Evolutionary conservation across 192 early-diverging fungal species (phyloP).

Genomic region (Funneliformis mosseae): DNA sequence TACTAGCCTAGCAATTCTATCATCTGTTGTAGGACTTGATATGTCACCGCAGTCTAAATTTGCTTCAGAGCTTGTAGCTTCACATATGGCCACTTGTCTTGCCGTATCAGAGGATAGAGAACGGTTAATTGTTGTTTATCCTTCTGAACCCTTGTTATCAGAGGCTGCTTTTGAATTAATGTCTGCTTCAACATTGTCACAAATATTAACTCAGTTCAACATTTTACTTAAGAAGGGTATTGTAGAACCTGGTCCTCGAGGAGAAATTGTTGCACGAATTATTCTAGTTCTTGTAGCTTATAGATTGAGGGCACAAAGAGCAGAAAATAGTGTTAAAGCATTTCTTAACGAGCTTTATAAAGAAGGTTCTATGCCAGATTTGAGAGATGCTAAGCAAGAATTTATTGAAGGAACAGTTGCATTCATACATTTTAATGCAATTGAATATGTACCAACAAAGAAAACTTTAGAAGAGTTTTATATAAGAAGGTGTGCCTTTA

Average conservation of each 20-base stretch:
- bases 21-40: too few species aligned
- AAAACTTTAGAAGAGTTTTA: neutral
- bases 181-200: neutral
- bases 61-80: neutral
- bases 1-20: neutral
- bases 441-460: neutral
- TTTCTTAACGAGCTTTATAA: neutral
- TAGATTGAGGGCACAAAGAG: neutral
- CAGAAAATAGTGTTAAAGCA: neutral
- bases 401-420: slow-evolving; percentile 1
- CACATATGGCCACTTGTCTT: too few species aligned
- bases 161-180: neutral
- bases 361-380: neutral
- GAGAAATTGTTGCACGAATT: slow-evolving; percentile 8
- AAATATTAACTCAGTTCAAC: neutral
- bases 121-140: neutral
- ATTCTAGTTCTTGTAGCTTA: neutral
- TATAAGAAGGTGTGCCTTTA: neutral
- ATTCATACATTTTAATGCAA: slow-evolving; percentile 13
- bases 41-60: neutral
- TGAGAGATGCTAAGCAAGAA: neutral
- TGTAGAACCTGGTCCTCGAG: neutral
- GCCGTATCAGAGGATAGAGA: neutral
- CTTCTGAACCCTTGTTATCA: neutral
- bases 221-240: neutral